Evolutionary conservation across 192 early-diverging fungal genomes (phyloP).

Genomic region (Coemansia sp.): DNA sequence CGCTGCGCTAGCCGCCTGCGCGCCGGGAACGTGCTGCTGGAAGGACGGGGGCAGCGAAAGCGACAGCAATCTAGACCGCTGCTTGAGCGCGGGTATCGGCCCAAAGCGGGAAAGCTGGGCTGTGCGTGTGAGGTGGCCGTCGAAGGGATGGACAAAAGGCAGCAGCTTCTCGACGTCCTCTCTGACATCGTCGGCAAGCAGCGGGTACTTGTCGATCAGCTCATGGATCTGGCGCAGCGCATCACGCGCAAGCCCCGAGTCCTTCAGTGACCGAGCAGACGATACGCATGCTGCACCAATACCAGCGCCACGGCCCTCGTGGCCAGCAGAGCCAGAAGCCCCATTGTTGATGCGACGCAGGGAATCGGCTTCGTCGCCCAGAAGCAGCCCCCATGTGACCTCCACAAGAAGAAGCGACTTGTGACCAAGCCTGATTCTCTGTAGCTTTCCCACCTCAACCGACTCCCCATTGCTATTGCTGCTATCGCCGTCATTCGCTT

Average conservation of each 20-base stretch:
- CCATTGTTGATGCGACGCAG: slow-evolving; percentile 11
- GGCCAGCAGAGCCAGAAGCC: no score
- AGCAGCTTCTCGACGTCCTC: slow-evolving; percentile 20
- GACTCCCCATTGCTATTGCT: neutral
- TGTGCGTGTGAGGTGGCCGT: slow-evolving; percentile 42
- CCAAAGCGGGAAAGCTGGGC: slow-evolving; percentile 31
- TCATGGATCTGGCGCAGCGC: slow-evolving; percentile 40
- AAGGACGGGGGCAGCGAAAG: neutral
- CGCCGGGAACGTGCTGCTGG: neutral
- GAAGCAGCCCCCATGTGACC: slow-evolving; percentile 31
- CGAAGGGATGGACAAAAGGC: slow-evolving; percentile 47
- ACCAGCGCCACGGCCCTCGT: neutral
- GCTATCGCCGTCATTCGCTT: neutral
- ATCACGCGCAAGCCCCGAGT: slow-evolving; percentile 32
- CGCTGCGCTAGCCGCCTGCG: neutral
- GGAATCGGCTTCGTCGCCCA: slow-evolving; percentile 41
- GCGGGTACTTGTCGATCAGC: slow-evolving; percentile 27
- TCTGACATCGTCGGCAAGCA: slow-evolving; percentile 17
- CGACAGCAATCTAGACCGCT: neutral
- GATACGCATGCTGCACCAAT: neutral
- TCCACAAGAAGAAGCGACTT: slow-evolving; percentile 45
- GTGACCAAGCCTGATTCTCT: slow-evolving; percentile 46
- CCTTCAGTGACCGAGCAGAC: neutral
- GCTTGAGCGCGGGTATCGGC: slow-evolving; percentile 21
- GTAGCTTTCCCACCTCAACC: slow-evolving; percentile 18